Percentiles rank a stretch among this genome's conserved stretches.
Conservation (phyloP, 768 basidiomycete species). For the Podaxis sp. region DNA sequence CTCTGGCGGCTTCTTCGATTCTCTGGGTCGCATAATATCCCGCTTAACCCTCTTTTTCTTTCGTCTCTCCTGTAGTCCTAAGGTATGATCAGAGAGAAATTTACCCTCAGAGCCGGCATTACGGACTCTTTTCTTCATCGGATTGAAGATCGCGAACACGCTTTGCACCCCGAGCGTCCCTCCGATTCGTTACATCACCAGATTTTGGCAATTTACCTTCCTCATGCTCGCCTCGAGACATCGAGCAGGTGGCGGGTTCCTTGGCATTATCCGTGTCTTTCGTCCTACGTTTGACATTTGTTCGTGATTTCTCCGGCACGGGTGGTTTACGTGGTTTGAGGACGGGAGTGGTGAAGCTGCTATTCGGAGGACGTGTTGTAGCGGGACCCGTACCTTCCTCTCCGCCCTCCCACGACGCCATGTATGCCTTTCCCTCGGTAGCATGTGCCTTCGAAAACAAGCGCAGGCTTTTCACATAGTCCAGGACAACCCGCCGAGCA, state of each 20-base stretch:
- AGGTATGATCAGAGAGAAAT: background rate
- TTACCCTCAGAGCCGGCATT: background rate
- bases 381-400: background rate
- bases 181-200: background rate
- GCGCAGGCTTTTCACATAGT: constrained; percentile 48
- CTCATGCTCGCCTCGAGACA: background rate
- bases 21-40: constrained; percentile 40
- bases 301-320: background rate
- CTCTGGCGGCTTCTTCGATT: constrained; percentile 15
- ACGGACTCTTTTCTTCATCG: constrained; percentile 22
- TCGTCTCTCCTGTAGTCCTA: constrained; percentile 63
- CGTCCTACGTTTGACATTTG: background rate
- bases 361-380: background rate
- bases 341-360: constrained; percentile 49
- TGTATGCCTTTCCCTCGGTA: constrained; percentile 30
- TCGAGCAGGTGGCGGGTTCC: background rate
- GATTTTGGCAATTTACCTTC: background rate
- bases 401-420: constrained; percentile 25
- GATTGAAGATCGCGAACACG: constrained; percentile 10
- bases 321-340: constrained; percentile 39
- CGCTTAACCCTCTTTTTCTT: constrained; percentile 59
- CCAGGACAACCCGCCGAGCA: constrained; percentile 34
- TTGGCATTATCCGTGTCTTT: background rate
- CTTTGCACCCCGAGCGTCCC: background rate
- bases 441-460: constrained; percentile 39